These are phyloP conservation scores for Barnettozyma botsteinii DNA, from an alignment of 805 yeast species.

Conservation along the genomic window DNA sequence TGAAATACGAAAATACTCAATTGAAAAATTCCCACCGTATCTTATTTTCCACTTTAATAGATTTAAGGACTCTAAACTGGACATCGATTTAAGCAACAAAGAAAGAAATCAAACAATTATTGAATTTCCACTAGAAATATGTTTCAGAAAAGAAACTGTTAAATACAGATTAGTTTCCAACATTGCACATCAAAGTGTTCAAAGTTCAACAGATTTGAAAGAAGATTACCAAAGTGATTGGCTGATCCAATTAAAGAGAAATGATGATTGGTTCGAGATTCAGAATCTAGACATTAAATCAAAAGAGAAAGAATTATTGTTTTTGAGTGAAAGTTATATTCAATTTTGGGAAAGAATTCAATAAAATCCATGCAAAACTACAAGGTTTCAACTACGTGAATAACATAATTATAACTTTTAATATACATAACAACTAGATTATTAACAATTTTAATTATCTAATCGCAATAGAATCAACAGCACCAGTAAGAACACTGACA, in stretches of 20 bases:
- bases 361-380: too few species aligned
- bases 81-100: slow-evolving; percentile 30
- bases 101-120: slow-evolving; percentile 58
- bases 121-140: slow-evolving; percentile 41
- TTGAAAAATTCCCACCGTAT: slow-evolving; percentile 44
- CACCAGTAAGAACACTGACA: slow-evolving; percentile 79
- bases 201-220: slow-evolving; percentile 17
- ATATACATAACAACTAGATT: not conserved
- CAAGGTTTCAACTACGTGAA: too few species aligned
- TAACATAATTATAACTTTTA: too few species aligned
- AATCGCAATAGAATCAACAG: slow-evolving; percentile 86
- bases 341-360: slow-evolving; percentile 55
- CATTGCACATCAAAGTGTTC: slow-evolving; percentile 32
- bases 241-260: slow-evolving; percentile 44
- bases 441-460: slow-evolving; percentile 35
- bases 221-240: slow-evolving; percentile 34
- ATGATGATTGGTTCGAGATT: slow-evolving; percentile 52
- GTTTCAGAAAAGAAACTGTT: slow-evolving; percentile 23
- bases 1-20: slow-evolving; percentile 33
- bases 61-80: slow-evolving; percentile 32
- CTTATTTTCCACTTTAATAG: slow-evolving; percentile 56
- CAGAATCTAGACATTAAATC: slow-evolving; percentile 42
- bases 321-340: slow-evolving; percentile 55
- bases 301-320: slow-evolving; percentile 52
- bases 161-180: slow-evolving; percentile 45